These are phyloP conservation scores for Metschnikowia corniflorae DNA, from an alignment of 805 yeast genomes.

Conservation along the genomic window DNA sequence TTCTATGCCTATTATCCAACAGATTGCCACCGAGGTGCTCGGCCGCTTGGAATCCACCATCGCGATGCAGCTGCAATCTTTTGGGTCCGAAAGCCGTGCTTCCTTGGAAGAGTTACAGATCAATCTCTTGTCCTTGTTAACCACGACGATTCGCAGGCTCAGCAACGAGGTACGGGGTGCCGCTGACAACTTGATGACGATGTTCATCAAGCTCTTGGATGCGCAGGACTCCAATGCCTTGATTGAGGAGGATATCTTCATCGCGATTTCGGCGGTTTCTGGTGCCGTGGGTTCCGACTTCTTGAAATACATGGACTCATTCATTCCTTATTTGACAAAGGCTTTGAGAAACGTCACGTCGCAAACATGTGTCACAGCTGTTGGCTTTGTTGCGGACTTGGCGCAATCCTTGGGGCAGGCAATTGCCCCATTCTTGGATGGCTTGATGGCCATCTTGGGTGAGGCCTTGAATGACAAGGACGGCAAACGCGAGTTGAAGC, in stretches of 20 bases:
- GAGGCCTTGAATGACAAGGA: conserved; percentile 61
- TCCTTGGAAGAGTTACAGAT: conserved; percentile 87
- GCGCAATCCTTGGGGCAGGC: conserved; percentile 79
- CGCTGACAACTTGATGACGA: conserved; percentile 80
- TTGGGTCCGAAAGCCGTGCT: conserved; percentile 65
- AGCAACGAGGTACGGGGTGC: conserved; percentile 61
- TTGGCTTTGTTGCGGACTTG: conserved; percentile 92
- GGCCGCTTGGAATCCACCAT: conserved; percentile 70
- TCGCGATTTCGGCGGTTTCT: conserved; percentile 88
- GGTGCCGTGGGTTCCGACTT: conserved; percentile 71
- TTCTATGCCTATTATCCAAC: conserved; percentile 64
- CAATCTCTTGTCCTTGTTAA: conserved; percentile 70
- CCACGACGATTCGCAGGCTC: conserved; percentile 80
- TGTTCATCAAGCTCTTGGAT: conserved; percentile 67
- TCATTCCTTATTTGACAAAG: conserved; percentile 74
- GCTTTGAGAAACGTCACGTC: conserved; percentile 83
- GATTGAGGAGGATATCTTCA: conserved; percentile 91
- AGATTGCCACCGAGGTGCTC: conserved; percentile 72
- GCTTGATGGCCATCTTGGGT: conserved; percentile 81
- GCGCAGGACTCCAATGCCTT: conserved; percentile 63
- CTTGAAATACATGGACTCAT: conserved; percentile 71
- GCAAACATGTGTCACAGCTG: conserved; percentile 82
- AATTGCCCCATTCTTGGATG: conserved; percentile 71
- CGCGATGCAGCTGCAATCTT: conserved; percentile 50
- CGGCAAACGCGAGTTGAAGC: conserved; percentile 78